Conservation (phyloP, 2,329 filamentous ascomycete genomes). For the Colletotrichum brevisporum region DNA sequence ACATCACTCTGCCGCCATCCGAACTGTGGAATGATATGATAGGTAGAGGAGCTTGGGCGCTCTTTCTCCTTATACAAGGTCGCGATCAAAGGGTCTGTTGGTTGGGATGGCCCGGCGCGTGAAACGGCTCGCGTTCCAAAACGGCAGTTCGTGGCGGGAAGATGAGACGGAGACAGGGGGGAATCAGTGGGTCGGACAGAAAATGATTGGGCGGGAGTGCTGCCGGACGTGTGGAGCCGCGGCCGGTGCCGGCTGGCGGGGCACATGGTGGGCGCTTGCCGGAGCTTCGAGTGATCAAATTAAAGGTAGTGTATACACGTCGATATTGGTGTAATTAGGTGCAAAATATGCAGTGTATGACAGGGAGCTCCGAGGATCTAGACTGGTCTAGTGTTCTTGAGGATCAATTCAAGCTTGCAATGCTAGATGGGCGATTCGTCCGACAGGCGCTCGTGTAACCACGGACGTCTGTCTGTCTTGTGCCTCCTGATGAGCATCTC, state of each 20-base stretch:
- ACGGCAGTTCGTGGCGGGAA: slow-evolving; percentile 35
- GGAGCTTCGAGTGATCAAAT: not conserved
- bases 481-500: too few species aligned
- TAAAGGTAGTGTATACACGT: slow-evolving; percentile 40
- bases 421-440: too few species aligned
- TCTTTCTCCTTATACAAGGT: too few species aligned
- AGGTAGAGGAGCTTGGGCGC: not conserved
- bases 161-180: slow-evolving; percentile 29
- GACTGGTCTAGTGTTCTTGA: too few species aligned
- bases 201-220: not conserved
- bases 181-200: not conserved
- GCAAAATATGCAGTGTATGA: too few species aligned
- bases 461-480: too few species aligned
- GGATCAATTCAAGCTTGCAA: too few species aligned
- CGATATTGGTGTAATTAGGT: slow-evolving; percentile 18
- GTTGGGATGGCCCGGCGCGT: slow-evolving; percentile 27
- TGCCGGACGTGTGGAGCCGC: not conserved
- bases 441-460: too few species aligned
- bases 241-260: not conserved
- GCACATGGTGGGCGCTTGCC: not conserved
- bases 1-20: slow-evolving; percentile 26
- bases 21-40: slow-evolving; percentile 13
- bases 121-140: slow-evolving; percentile 40
- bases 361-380: too few species aligned
- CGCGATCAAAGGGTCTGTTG: not conserved